phyloP scores from a whole-genome alignment of 2,329 filamentous ascomycete species.

The Hymenoscyphus occultus region DNA sequence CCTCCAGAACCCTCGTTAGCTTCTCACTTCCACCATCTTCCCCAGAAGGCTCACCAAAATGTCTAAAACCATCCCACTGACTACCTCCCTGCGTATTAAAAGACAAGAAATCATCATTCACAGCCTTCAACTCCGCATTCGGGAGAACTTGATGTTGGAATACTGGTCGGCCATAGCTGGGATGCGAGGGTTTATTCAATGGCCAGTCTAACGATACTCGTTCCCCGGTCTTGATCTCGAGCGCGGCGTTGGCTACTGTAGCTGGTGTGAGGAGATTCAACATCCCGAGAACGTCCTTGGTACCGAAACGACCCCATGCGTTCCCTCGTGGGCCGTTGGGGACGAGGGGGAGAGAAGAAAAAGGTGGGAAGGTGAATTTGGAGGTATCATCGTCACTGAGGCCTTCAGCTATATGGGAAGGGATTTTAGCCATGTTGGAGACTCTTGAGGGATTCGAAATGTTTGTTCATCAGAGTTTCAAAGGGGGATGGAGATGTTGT shows the following conservation, averaged over 20 bases:
- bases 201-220: constrained; percentile 9
- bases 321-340: constrained; percentile 8
- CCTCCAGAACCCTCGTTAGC: constrained; percentile 12
- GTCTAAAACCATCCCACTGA: constrained; percentile 45
- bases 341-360: constrained; percentile 6
- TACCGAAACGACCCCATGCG: constrained; percentile 9
- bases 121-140: neutral
- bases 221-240: constrained; percentile 6
- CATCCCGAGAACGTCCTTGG: constrained; percentile 4
- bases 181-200: constrained; percentile 4
- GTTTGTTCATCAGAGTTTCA: too few relatives aligned
- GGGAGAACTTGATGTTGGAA: constrained; percentile 14
- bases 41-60: constrained; percentile 27
- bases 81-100: constrained; percentile 43
- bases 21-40: neutral
- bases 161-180: neutral
- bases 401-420: too few relatives aligned
- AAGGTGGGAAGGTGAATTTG: neutral
- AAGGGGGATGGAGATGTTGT: too few relatives aligned
- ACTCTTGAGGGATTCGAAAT: too few relatives aligned
- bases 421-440: neutral
- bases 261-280: constrained; percentile 11
- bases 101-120: constrained; percentile 7
- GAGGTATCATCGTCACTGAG: too few relatives aligned
- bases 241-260: neutral